Base-by-base conservation (phyloP, 2,329 filamentous ascomycete genomes). In the Pseudogymnoascus sp. region DNA sequence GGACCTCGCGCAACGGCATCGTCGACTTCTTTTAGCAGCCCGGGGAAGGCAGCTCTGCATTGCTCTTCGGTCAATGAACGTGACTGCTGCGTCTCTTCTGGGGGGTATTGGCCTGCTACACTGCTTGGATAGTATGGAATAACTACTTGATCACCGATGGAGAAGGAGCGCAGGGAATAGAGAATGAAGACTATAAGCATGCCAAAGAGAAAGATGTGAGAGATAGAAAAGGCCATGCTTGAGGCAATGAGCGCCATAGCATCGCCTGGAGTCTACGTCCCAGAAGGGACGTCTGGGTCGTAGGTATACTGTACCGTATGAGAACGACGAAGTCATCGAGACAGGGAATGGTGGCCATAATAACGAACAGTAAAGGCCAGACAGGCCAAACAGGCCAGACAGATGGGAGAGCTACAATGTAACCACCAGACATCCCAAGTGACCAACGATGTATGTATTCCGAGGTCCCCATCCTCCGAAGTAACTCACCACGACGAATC, bases 11-110 rank as follows among this genome's bases (percentile, higher is more conserved):
- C 72, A 1, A 80, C 76, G 6, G 73, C 75, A 58, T 76, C 69
- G 38, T 80, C 78, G 63, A 83, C 75, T 62, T 82, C 76, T 39
- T 74, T 73, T 0, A 74, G 78, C 16, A 83, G 71, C 2, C 75
- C 76, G 0, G 81, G 80, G 64, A 83, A 83, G 1, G 70, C 67
- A 39, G 68, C 67, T 6, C 68, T 65, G 69, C 81, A 83, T 66
- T 82, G 74, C 22, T 73, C 66, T 25, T 76, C 72, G 11, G 72
- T 76, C 55, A 83, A 73, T 9, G 23, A 33, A n/a, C 52, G 52
- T 1, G 52, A 33, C 5, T 3, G 52, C 23, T 33, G 11, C 2
- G 19, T 6, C 25, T 58, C 14, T 36, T 19, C 33, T 0, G 28
- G 11, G 2, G 33, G 41, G 5, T 45, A 45, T 3, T 25, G 2